phyloP scores from a whole-genome alignment of 1,139 yeast species.

The Hyphopichia pseudoburtonii region DNA sequence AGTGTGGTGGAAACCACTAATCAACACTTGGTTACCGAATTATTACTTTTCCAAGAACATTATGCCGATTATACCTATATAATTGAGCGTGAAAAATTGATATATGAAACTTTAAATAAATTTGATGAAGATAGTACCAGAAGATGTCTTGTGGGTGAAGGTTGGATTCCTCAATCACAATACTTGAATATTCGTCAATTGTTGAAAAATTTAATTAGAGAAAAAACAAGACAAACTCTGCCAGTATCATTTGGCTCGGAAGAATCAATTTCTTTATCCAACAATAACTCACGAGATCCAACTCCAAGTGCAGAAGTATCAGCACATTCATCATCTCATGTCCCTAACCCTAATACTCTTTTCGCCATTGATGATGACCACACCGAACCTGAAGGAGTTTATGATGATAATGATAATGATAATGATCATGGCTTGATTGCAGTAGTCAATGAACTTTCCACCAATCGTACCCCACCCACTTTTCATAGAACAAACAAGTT shows the following conservation, averaged over 20 bases:
- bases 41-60: slow-evolving; percentile 63
- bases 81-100: slow-evolving; percentile 68
- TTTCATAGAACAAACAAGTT: slow-evolving; percentile 75
- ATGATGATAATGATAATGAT: slow-evolving; percentile 15
- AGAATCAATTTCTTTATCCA: slow-evolving; percentile 22
- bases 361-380: slow-evolving; percentile 54
- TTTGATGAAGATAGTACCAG: slow-evolving; percentile 85
- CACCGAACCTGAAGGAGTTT: no score
- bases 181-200: slow-evolving; percentile 19
- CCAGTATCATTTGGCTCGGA: slow-evolving; percentile 15
- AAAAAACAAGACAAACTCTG: slow-evolving; percentile 19
- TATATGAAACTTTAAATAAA: slow-evolving; percentile 72
- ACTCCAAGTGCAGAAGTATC: slow-evolving; percentile 4
- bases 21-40: slow-evolving; percentile 69
- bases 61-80: slow-evolving; percentile 38
- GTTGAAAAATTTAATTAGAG: slow-evolving; percentile 25
- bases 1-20: slow-evolving; percentile 70
- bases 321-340: neutral
- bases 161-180: slow-evolving; percentile 62
- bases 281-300: slow-evolving; percentile 9
- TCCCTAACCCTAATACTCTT: slow-evolving; percentile 29
- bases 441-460: slow-evolving; percentile 74
- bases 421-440: slow-evolving; percentile 37
- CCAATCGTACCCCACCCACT: slow-evolving; percentile 76
- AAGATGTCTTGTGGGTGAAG: slow-evolving; percentile 72